Evolutionary conservation across 768 basidiomycete species (phyloP), one percentile per base, ranked within the genome.

Genomic region (Macrocybe gigantea): DNA sequence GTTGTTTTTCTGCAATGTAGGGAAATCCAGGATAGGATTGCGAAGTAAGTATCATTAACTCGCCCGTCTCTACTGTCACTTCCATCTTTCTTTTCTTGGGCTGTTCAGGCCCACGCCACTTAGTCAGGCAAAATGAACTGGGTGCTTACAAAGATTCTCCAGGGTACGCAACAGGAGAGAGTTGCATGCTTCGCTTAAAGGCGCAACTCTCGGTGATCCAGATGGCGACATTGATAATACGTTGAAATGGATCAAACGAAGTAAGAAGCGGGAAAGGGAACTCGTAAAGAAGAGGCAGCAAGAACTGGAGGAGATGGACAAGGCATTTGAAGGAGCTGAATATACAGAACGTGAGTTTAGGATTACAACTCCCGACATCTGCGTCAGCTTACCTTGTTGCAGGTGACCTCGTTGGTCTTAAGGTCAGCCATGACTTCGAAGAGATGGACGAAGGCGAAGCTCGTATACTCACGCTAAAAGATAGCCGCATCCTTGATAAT

Each of bases 391-490:
- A 48, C 33, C 41, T 15, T 11, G 32, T 44, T 43, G 5, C 59
- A 94, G 91, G 83, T 72, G 93, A 96, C 70, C 79, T 98, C 56
- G 81, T 77, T 52, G 96, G 96, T 40, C 72, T 99, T 53, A 97
- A 96, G 78, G 96, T 98, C 65, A 85, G 78, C 73, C 96, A 98
- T 70, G 93, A 89, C 74, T 84, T 94, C 55, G 87, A 93, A 50
- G 88, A 79, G 56, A 76, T 99, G 67, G 88, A 85, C 53, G 93
- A 95, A 67, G 94, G 95, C 56, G 87, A 96, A 67, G 91, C 90
- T 56, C 84, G 85, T 56, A 92, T 99, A 73, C 84, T 99, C 57
- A 99, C 96, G 3, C 73, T 98, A 62, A 96, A 96, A 80, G 95
- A 97, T 62, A 88, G 85, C 60, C 85, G 93, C 38, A 88, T 99